Conservation (phyloP, 805 yeast species). For the Ogataea methanolica region DNA sequence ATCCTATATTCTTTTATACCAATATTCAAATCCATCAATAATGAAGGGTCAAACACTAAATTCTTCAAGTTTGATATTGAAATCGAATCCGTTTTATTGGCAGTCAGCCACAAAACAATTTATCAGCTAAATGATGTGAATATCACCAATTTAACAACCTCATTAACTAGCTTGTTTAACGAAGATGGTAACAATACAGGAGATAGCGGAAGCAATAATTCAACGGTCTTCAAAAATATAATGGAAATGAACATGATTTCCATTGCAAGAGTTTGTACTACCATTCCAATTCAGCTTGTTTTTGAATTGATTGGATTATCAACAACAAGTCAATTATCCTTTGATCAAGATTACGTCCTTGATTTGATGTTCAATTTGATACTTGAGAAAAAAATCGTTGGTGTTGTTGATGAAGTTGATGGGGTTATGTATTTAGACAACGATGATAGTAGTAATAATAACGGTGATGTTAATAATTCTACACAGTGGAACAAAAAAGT, state of each 20-base stretch:
- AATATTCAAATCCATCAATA: no score
- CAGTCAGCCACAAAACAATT: no score
- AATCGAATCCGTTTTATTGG: no score
- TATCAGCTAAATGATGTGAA: no score
- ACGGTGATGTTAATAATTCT: not conserved
- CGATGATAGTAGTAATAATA: not conserved
- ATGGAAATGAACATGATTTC: constrained; percentile 20
- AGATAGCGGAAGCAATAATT: no score
- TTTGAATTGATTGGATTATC: constrained; percentile 8
- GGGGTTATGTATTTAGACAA: constrained; percentile 14
- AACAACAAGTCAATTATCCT: not conserved
- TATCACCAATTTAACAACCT: no score
- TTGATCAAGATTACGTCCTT: constrained; percentile 7
- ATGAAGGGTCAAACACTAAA: no score
- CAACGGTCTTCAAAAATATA: constrained; percentile 3
- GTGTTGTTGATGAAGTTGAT: constrained; percentile 21
- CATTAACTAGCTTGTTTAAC: not conserved
- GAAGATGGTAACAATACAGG: not conserved
- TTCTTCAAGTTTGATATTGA: no score
- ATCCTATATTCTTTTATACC: no score
- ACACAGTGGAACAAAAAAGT: constrained; percentile 5
- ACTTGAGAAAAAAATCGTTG: constrained; percentile 18
- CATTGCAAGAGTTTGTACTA: constrained; percentile 17
- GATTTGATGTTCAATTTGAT: constrained; percentile 17
- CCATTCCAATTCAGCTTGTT: constrained; percentile 14